These are phyloP conservation scores for Cystobasidium ongulense DNA, from an alignment of 768 basidiomycete species.

Conservation along the genomic window DNA sequence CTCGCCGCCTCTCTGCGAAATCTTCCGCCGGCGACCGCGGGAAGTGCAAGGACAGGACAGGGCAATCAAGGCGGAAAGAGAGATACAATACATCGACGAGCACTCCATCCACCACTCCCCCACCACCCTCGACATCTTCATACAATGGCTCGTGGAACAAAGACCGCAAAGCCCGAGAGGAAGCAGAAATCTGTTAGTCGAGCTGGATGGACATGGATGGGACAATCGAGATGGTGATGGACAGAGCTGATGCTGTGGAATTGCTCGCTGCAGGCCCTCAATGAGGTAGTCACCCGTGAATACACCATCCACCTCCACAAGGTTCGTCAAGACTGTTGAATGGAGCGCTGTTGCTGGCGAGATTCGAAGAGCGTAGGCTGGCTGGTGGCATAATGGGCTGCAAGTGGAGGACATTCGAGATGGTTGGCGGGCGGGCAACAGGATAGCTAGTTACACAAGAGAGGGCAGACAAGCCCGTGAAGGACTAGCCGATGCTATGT, in stretches of 20 bases:
- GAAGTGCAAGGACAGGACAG: neutral
- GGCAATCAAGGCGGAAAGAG: too few relatives aligned
- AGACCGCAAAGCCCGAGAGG: conserved; percentile 7
- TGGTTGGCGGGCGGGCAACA: neutral
- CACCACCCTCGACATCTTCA: neutral
- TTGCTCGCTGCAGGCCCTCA: conserved; percentile 28
- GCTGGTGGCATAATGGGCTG: neutral
- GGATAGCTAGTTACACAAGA: neutral
- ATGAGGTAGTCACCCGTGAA: conserved; percentile 52
- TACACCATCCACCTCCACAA: conserved; percentile 58
- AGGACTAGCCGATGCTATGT: too few relatives aligned
- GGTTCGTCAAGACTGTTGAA: conserved; percentile 31
- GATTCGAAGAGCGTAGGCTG: neutral
- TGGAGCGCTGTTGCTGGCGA: conserved; percentile 32
- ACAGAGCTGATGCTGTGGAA: conserved; percentile 4
- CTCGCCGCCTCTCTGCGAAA: too few relatives aligned
- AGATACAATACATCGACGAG: too few relatives aligned
- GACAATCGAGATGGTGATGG: neutral
- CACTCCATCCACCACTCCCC: neutral
- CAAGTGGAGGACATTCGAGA: neutral
- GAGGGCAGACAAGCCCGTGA: too few relatives aligned
- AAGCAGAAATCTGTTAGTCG: conserved; percentile 22
- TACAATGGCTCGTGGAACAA: conserved; percentile 7
- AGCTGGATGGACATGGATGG: neutral
- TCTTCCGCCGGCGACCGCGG: too few relatives aligned